Percentiles rank a stretch among this genome's conserved stretches.
These are phyloP conservation scores for Xylaria castorea DNA, from an alignment of 495 filamentous ascomycete genomes.

Conservation along the genomic window DNA sequence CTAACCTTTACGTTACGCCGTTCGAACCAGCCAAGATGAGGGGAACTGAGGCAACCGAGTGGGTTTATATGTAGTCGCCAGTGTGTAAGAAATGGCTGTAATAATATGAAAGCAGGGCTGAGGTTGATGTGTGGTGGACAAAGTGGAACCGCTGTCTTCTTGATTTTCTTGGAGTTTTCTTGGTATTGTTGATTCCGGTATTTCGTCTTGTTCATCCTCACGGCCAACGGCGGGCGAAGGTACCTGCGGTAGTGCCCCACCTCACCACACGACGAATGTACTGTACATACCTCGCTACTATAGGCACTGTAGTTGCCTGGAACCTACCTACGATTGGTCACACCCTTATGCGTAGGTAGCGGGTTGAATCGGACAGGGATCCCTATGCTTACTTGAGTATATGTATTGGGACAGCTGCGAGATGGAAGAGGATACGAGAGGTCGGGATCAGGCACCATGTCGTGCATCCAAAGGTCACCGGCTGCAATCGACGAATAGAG, in stretches of 20 bases:
- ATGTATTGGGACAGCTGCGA: background rate
- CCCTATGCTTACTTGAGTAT: background rate
- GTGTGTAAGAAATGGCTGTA: background rate
- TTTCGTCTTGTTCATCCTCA: background rate
- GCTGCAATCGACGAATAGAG: background rate
- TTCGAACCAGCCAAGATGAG: background rate
- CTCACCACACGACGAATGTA: background rate
- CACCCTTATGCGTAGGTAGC: background rate
- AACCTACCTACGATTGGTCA: background rate
- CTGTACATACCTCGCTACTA: background rate
- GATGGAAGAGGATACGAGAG: constrained; percentile 4
- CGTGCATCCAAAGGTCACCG: background rate
- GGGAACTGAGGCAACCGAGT: constrained; percentile 3
- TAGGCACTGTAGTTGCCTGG: background rate
- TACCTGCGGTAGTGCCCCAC: background rate
- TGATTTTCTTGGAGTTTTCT: constrained; percentile 24
- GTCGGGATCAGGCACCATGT: constrained; percentile 12
- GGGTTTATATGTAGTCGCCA: background rate
- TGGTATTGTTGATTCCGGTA: constrained; percentile 1
- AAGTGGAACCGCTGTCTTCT: constrained; percentile 15
- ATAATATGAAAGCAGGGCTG: constrained; percentile 10
- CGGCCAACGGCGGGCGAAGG: too few species aligned
- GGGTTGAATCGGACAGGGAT: background rate
- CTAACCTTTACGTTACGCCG: background rate
- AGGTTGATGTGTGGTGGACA: constrained; percentile 24